Conservation (phyloP, 345 rosid genomes). For the Rubroshorea leprosula region DNA sequence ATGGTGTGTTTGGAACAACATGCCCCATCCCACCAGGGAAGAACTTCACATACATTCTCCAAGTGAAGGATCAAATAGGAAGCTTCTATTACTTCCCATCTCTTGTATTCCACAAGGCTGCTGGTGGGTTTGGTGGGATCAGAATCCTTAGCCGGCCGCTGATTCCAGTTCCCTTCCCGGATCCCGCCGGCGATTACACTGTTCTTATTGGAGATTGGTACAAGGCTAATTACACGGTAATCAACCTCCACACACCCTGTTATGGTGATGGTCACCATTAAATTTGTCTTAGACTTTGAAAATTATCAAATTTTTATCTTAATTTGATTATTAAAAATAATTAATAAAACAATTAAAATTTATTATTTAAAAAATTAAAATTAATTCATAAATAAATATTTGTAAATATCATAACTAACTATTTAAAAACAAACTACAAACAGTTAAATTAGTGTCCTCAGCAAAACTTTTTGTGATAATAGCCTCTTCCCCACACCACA, state of each 20-base stretch:
- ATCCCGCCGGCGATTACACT: slow-evolving; percentile 59
- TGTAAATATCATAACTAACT: no score
- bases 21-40: slow-evolving; percentile 73
- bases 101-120: slow-evolving; percentile 73
- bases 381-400: no score
- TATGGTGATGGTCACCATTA: no score
- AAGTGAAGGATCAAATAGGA: slow-evolving; percentile 77
- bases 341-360: no score
- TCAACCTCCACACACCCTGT: neutral
- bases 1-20: slow-evolving; percentile 66
- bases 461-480: no score
- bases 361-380: no score
- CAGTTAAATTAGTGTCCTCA: no score
- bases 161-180: slow-evolving; percentile 65
- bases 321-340: no score
- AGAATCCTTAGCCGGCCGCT: slow-evolving; percentile 61
- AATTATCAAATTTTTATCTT: no score
- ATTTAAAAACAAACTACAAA: no score
- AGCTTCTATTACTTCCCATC: slow-evolving; percentile 78
- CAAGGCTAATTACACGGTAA: slow-evolving; percentile 64
- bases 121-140: slow-evolving; percentile 69
- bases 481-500: no score
- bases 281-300: no score
- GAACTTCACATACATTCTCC: slow-evolving; percentile 70
- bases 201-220: slow-evolving; percentile 73